A percentile compares a stretch with the other conserved stretches of the same genome.
These are phyloP conservation scores for Fusarium globosum DNA, from an alignment of 2,329 filamentous ascomycete genomes.

Conservation along the genomic window DNA sequence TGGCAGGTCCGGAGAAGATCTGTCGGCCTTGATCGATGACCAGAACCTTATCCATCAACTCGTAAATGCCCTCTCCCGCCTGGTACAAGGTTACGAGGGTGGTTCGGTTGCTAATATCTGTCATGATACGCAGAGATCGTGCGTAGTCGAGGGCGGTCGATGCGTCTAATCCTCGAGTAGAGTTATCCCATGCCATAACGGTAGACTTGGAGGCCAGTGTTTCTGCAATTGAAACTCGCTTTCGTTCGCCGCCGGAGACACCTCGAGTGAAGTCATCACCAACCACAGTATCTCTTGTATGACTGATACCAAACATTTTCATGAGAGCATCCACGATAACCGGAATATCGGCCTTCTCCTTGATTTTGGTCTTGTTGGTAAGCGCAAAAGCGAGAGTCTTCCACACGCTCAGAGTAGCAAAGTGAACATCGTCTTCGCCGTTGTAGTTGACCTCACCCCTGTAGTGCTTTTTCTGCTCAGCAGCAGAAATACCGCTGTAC, in stretches of 20 bases:
- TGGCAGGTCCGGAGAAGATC: conserved; percentile 74
- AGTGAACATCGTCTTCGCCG: conserved; percentile 80
- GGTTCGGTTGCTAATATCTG: conserved; percentile 75
- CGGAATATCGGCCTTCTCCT: conserved; percentile 71
- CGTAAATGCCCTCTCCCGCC: conserved; percentile 57
- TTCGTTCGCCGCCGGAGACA: conserved; percentile 83
- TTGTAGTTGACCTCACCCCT: conserved; percentile 84
- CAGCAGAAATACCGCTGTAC: conserved; percentile 77
- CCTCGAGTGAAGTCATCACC: conserved; percentile 79
- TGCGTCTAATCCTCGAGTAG: conserved; percentile 81
- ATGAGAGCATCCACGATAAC: conserved; percentile 76
- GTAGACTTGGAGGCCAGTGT: conserved; percentile 78
- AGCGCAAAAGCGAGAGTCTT: conserved; percentile 81
- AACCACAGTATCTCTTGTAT: conserved; percentile 79
- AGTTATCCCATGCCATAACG: conserved; percentile 84
- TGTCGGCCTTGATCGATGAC: conserved; percentile 77
- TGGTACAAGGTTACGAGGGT: conserved; percentile 58
- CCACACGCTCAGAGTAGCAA: conserved; percentile 79
- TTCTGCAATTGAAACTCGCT: conserved; percentile 83
- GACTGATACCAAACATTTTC: conserved; percentile 82
- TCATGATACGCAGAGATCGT: conserved; percentile 76
- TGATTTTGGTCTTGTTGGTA: conserved; percentile 78
- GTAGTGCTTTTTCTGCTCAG: conserved; percentile 75
- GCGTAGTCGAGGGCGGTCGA: conserved; percentile 83
- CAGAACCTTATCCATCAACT: conserved; percentile 80